Conservation (phyloP, 1,284 basidiomycete genomes). For the Leccinum solheimii region DNA sequence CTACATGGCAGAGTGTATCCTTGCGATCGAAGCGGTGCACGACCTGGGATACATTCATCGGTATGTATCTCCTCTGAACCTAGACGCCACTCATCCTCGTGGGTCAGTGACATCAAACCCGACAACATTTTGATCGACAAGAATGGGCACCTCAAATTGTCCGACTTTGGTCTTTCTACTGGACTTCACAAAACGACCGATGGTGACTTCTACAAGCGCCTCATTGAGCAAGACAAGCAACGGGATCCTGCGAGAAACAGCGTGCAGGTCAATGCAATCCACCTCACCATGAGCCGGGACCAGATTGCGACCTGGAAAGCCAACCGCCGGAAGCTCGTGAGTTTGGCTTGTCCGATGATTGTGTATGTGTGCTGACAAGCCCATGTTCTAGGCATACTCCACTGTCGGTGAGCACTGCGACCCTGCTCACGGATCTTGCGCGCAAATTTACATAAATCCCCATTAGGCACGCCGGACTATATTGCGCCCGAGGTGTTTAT, state of each 20-base stretch:
- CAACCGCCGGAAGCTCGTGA: conserved; percentile 90
- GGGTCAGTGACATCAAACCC: conserved; percentile 91
- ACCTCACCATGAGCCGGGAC: conserved; percentile 91
- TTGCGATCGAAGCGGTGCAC: conserved; percentile 98
- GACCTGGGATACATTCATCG: conserved; percentile 99
- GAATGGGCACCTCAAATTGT: conserved; percentile 95
- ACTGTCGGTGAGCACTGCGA: conserved; percentile 76
- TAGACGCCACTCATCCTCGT: neutral
- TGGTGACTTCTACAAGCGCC: conserved; percentile 91
- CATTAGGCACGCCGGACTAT: conserved; percentile 52
- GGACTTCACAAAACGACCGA: conserved; percentile 98
- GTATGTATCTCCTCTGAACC: conserved; percentile 45
- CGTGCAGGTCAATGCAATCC: conserved; percentile 94
- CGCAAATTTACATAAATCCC: conserved; percentile 4
- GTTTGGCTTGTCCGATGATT: conserved; percentile 27
- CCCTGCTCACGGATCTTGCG: neutral
- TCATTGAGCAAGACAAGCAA: conserved; percentile 67
- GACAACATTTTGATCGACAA: conserved; percentile 99
- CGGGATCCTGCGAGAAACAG: conserved; percentile 77
- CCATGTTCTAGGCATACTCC: conserved; percentile 76
- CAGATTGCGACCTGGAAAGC: conserved; percentile 99
- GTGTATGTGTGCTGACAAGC: conserved; percentile 12
- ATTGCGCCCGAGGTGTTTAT: conserved; percentile 99
- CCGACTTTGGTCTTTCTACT: conserved; percentile 97
- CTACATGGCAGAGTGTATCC: conserved; percentile 98